phyloP scores from a whole-genome alignment of 768 basidiomycete genomes.

The Hericium rajendrae region DNA sequence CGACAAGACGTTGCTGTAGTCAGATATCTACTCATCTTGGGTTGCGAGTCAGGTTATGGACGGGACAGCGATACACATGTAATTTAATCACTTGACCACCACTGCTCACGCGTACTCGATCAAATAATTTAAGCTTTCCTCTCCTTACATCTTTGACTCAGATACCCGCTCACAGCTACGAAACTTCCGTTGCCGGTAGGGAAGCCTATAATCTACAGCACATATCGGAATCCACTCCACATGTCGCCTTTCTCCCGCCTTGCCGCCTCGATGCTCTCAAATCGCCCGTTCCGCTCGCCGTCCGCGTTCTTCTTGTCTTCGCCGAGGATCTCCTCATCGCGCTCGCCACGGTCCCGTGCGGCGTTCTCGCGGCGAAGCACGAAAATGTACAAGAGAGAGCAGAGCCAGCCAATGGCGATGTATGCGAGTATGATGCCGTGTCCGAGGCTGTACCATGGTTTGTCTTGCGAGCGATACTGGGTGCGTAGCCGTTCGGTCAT shows the following conservation, averaged over 20 bases:
- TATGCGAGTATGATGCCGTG: conserved; percentile 64
- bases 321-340: conserved; percentile 55
- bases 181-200: not conserved
- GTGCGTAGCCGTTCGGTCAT: not conserved
- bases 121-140: not conserved
- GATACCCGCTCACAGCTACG: not conserved
- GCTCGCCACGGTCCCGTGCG: conserved; percentile 52
- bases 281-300: conserved; percentile 36
- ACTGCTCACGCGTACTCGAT: conserved; percentile 1
- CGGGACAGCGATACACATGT: not conserved
- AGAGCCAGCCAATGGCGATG: conserved; percentile 54
- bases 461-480: conserved; percentile 56
- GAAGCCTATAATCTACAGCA: conserved; percentile 24
- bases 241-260: conserved; percentile 53
- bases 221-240: conserved; percentile 74
- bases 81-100: conserved; percentile 2
- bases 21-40: no score
- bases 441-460: conserved; percentile 60
- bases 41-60: not conserved
- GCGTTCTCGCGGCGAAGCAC: conserved; percentile 50
- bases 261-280: conserved; percentile 45
- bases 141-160: not conserved
- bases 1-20: conserved; percentile 15
- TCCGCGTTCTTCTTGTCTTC: conserved; percentile 33
- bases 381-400: conserved; percentile 37